Evolutionary conservation across 306 rosid species (phyloP).

Genomic region (Sophora flavescens): DNA sequence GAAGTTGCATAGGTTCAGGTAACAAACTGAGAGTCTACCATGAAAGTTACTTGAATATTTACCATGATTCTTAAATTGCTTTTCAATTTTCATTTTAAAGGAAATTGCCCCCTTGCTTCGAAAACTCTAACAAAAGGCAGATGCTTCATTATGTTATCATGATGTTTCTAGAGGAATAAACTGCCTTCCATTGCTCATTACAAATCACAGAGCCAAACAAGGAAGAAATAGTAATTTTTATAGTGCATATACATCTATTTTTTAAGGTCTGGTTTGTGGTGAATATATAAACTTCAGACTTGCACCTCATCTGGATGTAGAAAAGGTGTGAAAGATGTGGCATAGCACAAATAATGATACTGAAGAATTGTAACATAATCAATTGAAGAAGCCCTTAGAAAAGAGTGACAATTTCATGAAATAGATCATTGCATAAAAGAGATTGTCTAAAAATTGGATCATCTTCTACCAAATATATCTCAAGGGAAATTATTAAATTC

Average conservation of each 20-base stretch:
- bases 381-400: too few relatives aligned
- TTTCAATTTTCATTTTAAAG: slow-evolving; percentile 4
- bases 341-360: neutral
- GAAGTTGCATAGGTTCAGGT: slow-evolving; percentile 11
- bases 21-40: neutral
- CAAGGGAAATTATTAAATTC: neutral
- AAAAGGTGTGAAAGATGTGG: neutral
- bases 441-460: neutral
- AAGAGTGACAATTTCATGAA: neutral
- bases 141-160: slow-evolving; percentile 9
- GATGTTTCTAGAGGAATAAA: slow-evolving; percentile 22
- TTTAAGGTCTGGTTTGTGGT: neutral
- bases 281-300: slow-evolving; percentile 24
- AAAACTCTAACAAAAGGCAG: slow-evolving; percentile 28
- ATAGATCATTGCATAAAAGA: neutral
- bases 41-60: slow-evolving; percentile 27
- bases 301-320: neutral
- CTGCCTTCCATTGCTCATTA: neutral
- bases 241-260: neutral
- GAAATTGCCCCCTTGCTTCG: slow-evolving; percentile 11
- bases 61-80: slow-evolving; percentile 25
- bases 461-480: neutral
- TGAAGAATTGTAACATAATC: too few relatives aligned
- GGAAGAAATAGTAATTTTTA: neutral
- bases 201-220: slow-evolving; percentile 8